Base-by-base conservation (phyloP, 2,329 filamentous ascomycete species). In the Plenodomus tracheiphilus region DNA sequence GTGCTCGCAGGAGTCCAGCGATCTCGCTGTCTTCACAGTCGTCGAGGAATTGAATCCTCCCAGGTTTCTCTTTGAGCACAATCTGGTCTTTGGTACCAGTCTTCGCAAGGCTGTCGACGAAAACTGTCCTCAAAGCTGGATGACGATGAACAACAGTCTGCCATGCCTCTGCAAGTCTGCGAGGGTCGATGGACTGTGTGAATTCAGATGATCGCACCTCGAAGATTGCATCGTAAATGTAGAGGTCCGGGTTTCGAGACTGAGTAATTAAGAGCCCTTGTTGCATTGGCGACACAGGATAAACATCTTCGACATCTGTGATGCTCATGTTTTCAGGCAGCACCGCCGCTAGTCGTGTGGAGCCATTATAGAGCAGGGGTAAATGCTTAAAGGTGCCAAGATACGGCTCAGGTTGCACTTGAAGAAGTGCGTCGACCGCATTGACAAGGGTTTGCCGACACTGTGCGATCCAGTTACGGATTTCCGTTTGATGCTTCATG, bases 121-220 rank as follows among this genome's bases (percentile, higher is more conserved):
- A 71, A 2, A 70, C 50, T 1, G 69, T 70, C 22, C 69, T 55
- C 22, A 72, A 45, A 1, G 58, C 56, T 16, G 64, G 59, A 39
- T 72, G 69, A 4, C 67, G 67, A 40, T 68, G 58, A 4, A 72
- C 65, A 7, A 72, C 67, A 4, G 64, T 47, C 42, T 71, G 66
- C 69, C 69, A 72, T 17, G 69, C 66, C 25, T 65, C 61, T 20
- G 63, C 64, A 19, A 72, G 47, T 16, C 59, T 62, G 7, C 53
- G 45, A 4, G 62, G 50, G n/a, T 70, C 63, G 7, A 69, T 53
- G 0, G 39, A 4, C 15, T 40, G 41, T 5, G 15, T 41, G 3
- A 44, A n/a, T 19, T 58, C 49, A 1, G 62, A 61, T 1, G 64
- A 53, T 35, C 56, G 58, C 9, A 70, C 59, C 41, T 68, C 59